These are phyloP conservation scores for Parasitella parasitica DNA, from an alignment of 371 early-diverging fungal species.

Conservation along the genomic window DNA sequence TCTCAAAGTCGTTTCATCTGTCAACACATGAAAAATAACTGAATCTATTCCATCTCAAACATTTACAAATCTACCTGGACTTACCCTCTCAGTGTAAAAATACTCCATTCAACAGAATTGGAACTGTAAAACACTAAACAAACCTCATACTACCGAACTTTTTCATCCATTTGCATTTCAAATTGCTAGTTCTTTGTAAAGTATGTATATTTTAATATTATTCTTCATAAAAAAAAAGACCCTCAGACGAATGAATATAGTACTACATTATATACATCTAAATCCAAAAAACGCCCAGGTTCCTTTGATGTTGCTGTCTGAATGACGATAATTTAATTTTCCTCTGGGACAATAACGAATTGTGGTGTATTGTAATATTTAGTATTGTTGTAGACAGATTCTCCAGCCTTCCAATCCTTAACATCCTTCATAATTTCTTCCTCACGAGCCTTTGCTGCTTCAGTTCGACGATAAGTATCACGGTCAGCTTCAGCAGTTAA, in stretches of 20 bases:
- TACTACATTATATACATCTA: background rate
- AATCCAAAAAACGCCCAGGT: background rate
- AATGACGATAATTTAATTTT: conserved; percentile 24
- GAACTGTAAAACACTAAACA: background rate
- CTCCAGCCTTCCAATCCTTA: conserved; percentile 73
- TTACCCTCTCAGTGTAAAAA: no score
- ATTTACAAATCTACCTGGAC: no score
- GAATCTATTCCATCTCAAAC: no score
- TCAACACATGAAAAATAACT: no score
- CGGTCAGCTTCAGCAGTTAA: conserved; percentile 95
- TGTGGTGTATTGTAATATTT: conserved; percentile 73
- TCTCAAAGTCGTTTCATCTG: no score
- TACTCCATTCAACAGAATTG: no score
- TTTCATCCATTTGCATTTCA: background rate
- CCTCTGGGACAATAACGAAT: conserved; percentile 49
- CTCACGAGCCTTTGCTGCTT: conserved; percentile 77
- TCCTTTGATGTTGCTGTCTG: background rate
- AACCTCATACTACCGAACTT: background rate
- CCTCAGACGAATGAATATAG: background rate
- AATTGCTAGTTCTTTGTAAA: background rate
- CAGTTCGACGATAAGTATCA: conserved; percentile 83
- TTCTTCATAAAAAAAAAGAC: background rate
- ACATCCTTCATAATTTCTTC: conserved; percentile 88
- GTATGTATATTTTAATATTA: background rate
- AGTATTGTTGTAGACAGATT: conserved; percentile 85